Evolutionary conservation across 2,329 filamentous ascomycete species (phyloP).

Genomic region (Zarea fungicola): DNA sequence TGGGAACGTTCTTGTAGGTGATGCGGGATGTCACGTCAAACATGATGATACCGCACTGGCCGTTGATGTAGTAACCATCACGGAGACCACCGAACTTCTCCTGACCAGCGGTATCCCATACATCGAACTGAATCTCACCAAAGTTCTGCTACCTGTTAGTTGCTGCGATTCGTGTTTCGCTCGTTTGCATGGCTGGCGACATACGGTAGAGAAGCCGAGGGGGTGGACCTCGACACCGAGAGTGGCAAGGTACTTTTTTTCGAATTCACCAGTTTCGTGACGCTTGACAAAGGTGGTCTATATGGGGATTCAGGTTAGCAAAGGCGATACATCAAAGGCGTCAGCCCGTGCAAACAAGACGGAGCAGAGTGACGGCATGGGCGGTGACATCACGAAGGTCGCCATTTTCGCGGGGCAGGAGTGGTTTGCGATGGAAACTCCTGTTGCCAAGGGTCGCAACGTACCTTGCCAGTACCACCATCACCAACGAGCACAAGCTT

Average conservation of each 20-base stretch:
- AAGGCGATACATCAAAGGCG: background rate
- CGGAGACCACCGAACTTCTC: conserved; percentile 99
- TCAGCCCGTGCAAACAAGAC: background rate
- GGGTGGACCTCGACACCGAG: conserved; percentile 99
- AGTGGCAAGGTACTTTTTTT: conserved; percentile 99
- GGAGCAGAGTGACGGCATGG: conserved; percentile 13
- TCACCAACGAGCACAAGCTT: conserved; percentile 99
- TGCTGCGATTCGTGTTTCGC: conserved; percentile 21
- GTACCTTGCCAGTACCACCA: conserved; percentile 97
- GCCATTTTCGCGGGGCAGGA: conserved; percentile 14
- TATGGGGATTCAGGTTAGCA: conserved; percentile 15
- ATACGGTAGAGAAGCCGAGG: conserved; percentile 94
- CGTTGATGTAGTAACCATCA: conserved; percentile 99
- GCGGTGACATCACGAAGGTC: conserved; percentile 16
- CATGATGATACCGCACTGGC: conserved; percentile 99
- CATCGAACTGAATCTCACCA: conserved; percentile 95
- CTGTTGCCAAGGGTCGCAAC: conserved; percentile 18
- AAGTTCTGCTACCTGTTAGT: conserved; percentile 61
- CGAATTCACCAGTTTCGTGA: conserved; percentile 98
- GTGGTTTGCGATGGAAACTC: conserved; percentile 12
- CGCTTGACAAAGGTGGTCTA: conserved; percentile 99
- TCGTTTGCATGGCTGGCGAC: conserved; percentile 33
- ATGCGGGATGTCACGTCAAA: conserved; percentile 99
- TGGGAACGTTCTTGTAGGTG: conserved; percentile 99
- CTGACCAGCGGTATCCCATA: conserved; percentile 98